Evolutionary conservation across 345 rosid genomes (phyloP), one percentile per base, ranked within the genome.

Genomic region (Cardamine occulta): DNA sequence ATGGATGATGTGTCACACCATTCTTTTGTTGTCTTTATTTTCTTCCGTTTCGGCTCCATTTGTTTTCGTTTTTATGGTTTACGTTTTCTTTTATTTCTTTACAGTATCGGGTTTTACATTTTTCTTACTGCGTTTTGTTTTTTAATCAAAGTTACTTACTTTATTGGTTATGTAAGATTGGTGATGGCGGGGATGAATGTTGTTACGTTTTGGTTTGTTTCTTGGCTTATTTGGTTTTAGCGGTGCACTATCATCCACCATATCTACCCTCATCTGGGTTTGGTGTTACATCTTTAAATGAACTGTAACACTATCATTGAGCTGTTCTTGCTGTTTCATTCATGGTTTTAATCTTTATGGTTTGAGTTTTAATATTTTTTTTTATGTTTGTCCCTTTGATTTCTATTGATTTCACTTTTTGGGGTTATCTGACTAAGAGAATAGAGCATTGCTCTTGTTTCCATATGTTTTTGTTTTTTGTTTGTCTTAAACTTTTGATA

Each of bases 221-320:
- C 4, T 35, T 77, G 66, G 68, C 57, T 69, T 18, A 18, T 62
- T 72, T 73, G 28, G 71, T 55, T 70, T 69, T 68, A 19, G 23
- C 28, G 63, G 8, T 63, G 7, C 66, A 18, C 60, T 42, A 74
- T 26, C 12, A 1, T 6, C 51, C 28, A 35, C 6, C 17, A 68
- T 53, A 31, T 21, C 37, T 51, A 31, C 28, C 11, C 51, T 44
- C 53, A 55, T 45, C 10, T 56, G 60, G 66, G 63, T 63, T 70
- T 70, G 10, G 59, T 45, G 13, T 8, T 35, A 47, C 42, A 32
- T 35, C 70, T 15, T 17, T 2, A 63, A 18, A 9, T 47, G 44
- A 14, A 37, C 66, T 21, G 42, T 63, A 34, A 63, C 35, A 55
- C 53, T 31, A 31, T 51, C 40, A 23, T 52, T 18, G 48, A 19